phyloP scores from a whole-genome alignment of 2,329 filamentous ascomycete species.

The Ophiostoma perfectum region DNA sequence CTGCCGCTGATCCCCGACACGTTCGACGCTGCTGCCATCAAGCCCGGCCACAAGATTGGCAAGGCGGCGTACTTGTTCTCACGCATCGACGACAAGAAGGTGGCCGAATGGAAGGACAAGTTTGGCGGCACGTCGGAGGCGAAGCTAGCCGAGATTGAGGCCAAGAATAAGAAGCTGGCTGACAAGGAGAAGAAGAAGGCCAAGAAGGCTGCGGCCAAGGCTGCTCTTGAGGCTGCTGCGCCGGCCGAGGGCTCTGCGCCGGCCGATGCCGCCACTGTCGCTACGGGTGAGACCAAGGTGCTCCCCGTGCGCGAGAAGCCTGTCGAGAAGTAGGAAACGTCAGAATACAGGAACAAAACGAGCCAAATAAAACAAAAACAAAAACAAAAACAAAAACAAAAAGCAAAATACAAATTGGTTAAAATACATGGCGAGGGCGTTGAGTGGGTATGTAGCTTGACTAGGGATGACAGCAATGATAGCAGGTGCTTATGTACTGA shows the following conservation, averaged over 20 bases:
- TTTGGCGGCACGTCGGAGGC: slow-evolving; percentile 44
- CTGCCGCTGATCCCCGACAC: slow-evolving; percentile 58
- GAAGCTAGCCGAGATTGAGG: slow-evolving; percentile 31
- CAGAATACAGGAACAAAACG: not conserved
- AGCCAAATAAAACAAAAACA: not conserved
- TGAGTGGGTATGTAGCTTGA: no score
- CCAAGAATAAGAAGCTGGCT: slow-evolving; percentile 32
- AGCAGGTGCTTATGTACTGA: no score
- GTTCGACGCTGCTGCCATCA: slow-evolving; percentile 58
- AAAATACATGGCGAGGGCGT: no score
- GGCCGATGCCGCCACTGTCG: slow-evolving; percentile 24
- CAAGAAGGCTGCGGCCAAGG: slow-evolving; percentile 31
- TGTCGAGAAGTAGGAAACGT: not conserved
- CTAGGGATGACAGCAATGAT: no score
- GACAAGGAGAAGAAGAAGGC: slow-evolving; percentile 32
- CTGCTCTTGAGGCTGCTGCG: slow-evolving; percentile 11
- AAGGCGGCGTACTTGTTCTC: slow-evolving; percentile 52
- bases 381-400: not conserved
- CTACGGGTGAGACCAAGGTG: slow-evolving; percentile 29
- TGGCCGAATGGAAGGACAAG: slow-evolving; percentile 62
- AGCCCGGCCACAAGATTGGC: slow-evolving; percentile 73
- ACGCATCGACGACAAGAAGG: slow-evolving; percentile 67
- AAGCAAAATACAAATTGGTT: no score
- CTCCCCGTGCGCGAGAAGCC: slow-evolving; percentile 29
- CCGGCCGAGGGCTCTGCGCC: slow-evolving; percentile 15